These are phyloP conservation scores for Rhododendron simsii DNA, from an alignment of 148 eudicot genomes.

Conservation along the genomic window DNA sequence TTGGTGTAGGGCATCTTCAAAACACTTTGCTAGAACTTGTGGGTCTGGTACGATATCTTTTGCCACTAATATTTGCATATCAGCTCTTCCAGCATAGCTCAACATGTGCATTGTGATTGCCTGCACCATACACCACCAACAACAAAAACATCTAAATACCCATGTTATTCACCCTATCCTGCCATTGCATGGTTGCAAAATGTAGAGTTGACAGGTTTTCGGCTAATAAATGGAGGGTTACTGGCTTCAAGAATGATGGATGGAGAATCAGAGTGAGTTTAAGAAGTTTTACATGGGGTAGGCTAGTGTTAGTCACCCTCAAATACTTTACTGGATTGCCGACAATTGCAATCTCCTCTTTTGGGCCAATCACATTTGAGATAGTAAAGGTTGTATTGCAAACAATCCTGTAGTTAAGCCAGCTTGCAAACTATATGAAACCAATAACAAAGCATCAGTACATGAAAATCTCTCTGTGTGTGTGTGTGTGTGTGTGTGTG, in stretches of 20 bases:
- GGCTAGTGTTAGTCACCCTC: slow-evolving; percentile 33
- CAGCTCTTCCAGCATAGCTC: slow-evolving; percentile 64
- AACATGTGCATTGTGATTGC: slow-evolving; percentile 68
- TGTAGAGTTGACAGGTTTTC: not conserved
- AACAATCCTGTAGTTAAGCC: slow-evolving; percentile 39
- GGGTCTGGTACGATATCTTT: slow-evolving; percentile 67
- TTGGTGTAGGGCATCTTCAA: slow-evolving; percentile 60
- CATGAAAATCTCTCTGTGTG: not conserved
- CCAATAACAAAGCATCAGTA: not conserved
- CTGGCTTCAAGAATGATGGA: not conserved
- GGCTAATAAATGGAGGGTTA: not conserved
- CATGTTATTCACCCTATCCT: not conserved
- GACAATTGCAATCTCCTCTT: slow-evolving; percentile 35
- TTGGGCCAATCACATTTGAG: slow-evolving; percentile 62
- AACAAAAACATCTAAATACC: not conserved
- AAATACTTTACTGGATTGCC: slow-evolving; percentile 48
- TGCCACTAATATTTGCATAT: slow-evolving; percentile 71
- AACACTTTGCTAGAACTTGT: slow-evolving; percentile 50
- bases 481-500: not conserved
- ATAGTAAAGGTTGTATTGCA: slow-evolving; percentile 52
- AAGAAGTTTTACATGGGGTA: slow-evolving; percentile 47
- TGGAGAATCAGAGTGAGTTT: not conserved
- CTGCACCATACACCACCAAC: slow-evolving; percentile 27
- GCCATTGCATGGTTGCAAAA: not conserved
- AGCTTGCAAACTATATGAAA: slow-evolving; percentile 28